These are phyloP conservation scores for Phoenix dactylifera DNA, from an alignment of 176 grass and related monocot species.

Conservation along the genomic window DNA sequence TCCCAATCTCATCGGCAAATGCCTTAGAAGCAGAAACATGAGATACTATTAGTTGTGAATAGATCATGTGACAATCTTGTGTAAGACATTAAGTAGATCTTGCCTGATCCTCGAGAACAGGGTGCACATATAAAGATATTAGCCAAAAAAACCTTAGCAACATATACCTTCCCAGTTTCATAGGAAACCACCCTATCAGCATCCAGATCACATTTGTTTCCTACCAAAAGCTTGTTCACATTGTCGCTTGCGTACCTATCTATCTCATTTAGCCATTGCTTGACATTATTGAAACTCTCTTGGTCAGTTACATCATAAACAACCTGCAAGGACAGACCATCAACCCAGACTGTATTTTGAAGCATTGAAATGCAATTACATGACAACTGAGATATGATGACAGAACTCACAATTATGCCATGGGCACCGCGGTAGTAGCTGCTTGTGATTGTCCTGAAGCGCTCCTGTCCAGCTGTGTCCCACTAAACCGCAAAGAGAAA, in stretches of 20 bases:
- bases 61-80: too few species aligned
- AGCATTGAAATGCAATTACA: too few species aligned
- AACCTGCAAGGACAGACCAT: slow-evolving; percentile 21
- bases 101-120: too few species aligned
- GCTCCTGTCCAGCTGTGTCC: slow-evolving; percentile 14
- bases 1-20: slow-evolving; percentile 64
- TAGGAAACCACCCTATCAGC: slow-evolving; percentile 52
- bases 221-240: slow-evolving; percentile 72
- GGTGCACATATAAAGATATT: too few species aligned
- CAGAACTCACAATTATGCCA: slow-evolving; percentile 13
- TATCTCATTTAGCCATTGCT: slow-evolving; percentile 70
- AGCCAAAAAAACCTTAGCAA: too few species aligned
- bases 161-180: slow-evolving; percentile 48
- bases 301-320: slow-evolving; percentile 76
- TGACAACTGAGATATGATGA: too few species aligned
- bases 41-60: too few species aligned
- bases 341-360: not conserved
- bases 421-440: slow-evolving; percentile 14
- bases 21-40: slow-evolving; percentile 13
- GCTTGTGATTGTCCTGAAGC: slow-evolving; percentile 17
- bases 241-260: slow-evolving; percentile 66
- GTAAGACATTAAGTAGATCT: too few species aligned
- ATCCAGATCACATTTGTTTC: slow-evolving; percentile 53
- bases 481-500: not conserved
- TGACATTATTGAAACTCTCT: slow-evolving; percentile 72